Percentiles rank a stretch among this genome's conserved stretches.
Conservation (phyloP, 768 basidiomycete genomes). For the Mycena epipterygia region DNA sequence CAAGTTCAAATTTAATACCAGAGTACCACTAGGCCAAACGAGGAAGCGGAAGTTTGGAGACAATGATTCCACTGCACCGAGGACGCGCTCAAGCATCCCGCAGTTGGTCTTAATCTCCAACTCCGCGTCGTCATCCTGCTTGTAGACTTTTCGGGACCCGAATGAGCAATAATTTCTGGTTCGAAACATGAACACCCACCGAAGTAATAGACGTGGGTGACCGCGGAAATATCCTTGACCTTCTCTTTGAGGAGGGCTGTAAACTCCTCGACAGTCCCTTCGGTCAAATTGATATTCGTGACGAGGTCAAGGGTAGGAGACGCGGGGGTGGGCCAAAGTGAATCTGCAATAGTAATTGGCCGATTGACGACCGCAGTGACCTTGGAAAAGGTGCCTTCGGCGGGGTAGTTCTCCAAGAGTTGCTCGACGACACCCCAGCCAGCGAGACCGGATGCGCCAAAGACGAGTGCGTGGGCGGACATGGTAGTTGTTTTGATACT, state of each 20-base stretch:
- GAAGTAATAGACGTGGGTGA: constrained; percentile 34
- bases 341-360: constrained; percentile 24
- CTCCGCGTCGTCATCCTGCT: constrained; percentile 21
- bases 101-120: constrained; percentile 22
- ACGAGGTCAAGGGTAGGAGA: constrained; percentile 20
- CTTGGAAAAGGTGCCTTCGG: constrained; percentile 24
- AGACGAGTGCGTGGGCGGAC: constrained; percentile 28
- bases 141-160: constrained; percentile 3
- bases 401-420: constrained; percentile 29
- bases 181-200: not conserved
- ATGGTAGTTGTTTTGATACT: not conserved
- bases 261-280: constrained; percentile 20
- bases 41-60: constrained; percentile 26
- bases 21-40: constrained; percentile 20
- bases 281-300: constrained; percentile 16
- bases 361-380: constrained; percentile 31
- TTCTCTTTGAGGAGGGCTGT: constrained; percentile 16
- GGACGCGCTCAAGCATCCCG: constrained; percentile 30
- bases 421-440: constrained; percentile 33
- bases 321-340: constrained; percentile 23
- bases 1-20: constrained; percentile 3
- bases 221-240: constrained; percentile 15
- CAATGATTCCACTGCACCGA: constrained; percentile 25
- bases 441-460: constrained; percentile 33
- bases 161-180: not conserved